Conservation (phyloP, 306 rosid species). For the Inga laurina region DNA sequence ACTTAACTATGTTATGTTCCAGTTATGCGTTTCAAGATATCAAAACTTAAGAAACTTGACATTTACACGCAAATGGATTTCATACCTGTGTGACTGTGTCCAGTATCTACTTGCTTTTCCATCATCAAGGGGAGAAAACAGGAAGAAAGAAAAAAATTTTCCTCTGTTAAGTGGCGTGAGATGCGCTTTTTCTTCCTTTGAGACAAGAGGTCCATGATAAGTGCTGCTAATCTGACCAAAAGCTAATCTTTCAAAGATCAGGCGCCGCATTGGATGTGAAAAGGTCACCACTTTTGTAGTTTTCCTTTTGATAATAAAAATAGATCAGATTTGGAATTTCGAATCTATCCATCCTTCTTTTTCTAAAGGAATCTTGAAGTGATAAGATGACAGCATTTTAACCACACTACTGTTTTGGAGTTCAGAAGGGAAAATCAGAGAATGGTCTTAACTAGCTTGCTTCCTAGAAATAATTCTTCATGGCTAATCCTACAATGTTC, state of each 20-base stretch:
- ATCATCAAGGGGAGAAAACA: background rate
- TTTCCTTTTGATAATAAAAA: background rate
- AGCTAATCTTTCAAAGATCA: background rate
- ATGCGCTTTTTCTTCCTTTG: background rate
- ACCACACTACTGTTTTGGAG: background rate
- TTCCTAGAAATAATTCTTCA: background rate
- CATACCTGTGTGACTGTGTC: background rate
- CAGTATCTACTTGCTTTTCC: background rate
- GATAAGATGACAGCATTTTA: background rate
- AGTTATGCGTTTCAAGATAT: background rate
- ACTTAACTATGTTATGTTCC: background rate
- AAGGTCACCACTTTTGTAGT: background rate
- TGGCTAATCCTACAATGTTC: background rate
- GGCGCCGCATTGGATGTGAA: background rate
- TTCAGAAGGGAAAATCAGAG: background rate
- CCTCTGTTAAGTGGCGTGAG: background rate
- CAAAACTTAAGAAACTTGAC: background rate
- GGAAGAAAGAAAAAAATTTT: background rate
- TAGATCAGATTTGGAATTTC: background rate
- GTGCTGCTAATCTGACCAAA: background rate
- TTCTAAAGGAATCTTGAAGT: background rate
- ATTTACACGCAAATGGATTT: background rate
- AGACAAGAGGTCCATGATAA: background rate
- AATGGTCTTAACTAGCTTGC: slow-evolving; percentile 7
- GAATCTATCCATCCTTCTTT: background rate